phyloP scores from a whole-genome alignment of 768 basidiomycete species.

The Filobasidium floriforme region DNA sequence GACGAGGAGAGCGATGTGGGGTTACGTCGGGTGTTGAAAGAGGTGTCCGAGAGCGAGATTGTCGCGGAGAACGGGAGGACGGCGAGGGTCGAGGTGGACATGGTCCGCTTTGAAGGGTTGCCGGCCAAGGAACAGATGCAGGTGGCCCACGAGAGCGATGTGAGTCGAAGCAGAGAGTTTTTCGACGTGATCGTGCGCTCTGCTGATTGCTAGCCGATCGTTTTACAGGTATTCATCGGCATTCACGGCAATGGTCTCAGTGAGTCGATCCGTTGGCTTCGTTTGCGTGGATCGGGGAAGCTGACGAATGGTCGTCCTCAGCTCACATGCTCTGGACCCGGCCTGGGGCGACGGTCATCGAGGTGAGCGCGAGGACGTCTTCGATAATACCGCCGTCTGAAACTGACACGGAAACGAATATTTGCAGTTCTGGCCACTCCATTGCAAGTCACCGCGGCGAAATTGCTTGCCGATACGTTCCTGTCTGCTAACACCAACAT shows the following conservation, averaged over 20 bases:
- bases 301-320: not conserved
- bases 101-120: conserved; percentile 29
- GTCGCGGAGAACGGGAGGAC: conserved; percentile 34
- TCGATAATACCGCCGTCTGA: not conserved
- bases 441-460: conserved; percentile 1
- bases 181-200: not conserved
- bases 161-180: conserved; percentile 17
- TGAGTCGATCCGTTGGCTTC: not conserved
- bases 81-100: conserved; percentile 16
- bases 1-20: conserved; percentile 51
- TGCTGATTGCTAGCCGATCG: not conserved
- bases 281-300: no score
- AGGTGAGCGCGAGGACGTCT: conserved; percentile 17
- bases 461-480: no score
- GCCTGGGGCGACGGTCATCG: conserved; percentile 26
- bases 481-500: no score
- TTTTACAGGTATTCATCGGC: conserved; percentile 26
- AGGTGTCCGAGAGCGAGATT: conserved; percentile 53
- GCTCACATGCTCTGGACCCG: conserved; percentile 29
- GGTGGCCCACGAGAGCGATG: conserved; percentile 27
- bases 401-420: not conserved
- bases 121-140: conserved; percentile 27
- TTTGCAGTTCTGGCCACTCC: not conserved
- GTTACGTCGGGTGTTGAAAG: conserved; percentile 49
- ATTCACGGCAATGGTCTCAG: conserved; percentile 32